Base-by-base conservation (phyloP, 495 filamentous ascomycete species). In the Tuber melanosporum region DNA sequence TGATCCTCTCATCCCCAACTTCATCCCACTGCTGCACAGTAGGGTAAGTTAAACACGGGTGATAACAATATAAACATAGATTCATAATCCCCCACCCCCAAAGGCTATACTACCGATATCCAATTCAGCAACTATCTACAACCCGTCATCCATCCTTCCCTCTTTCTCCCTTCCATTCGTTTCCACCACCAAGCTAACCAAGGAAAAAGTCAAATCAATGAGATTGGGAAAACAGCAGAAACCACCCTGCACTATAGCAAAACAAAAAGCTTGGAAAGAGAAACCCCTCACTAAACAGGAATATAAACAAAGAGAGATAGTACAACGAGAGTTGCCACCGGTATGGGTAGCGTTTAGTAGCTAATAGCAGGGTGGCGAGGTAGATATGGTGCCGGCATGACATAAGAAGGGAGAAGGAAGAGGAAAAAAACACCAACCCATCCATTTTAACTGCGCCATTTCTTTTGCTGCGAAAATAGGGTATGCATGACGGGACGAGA, bases 1-100 rank as follows among this genome's bases (percentile, higher is more conserved):
- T 32, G n/a, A 10, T n/a, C 1, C n/a, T 10, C 52, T 9, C 26
- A 66, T 36, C 3, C 52, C n/a, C 4, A 17, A 36, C 12, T 19
- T 66, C 57, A 36, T 26, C 26, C 17, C 26, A 66, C 26, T 36
- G 14, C 57, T 32, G 5, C 3, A 62, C n/a, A n/a, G 22, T 22
- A 57, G 10, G 22, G n/a, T 26, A 32, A 32, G 32, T 32, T 32
- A 14, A 10, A 62, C 26, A 36, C 26, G 26, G 36, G n/a, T 62
- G 3, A 66, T 66, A 66, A 36, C 26, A 36, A 66, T 66, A 66
- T 66, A 66, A 66, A 66, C 57, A 66, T 66, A 66, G 36, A 66
- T 66, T 36, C 57, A 66, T 36, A 36, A 36, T 14, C 26, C 26
- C n/a, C 19, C 19, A 52, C 45, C 57, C 26, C 26, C 3, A 66